Percentiles rank a stretch among this genome's conserved stretches.
These are phyloP conservation scores for Trichosporon sp. DNA, from an alignment of 1,284 basidiomycete genomes.

Conservation along the genomic window DNA sequence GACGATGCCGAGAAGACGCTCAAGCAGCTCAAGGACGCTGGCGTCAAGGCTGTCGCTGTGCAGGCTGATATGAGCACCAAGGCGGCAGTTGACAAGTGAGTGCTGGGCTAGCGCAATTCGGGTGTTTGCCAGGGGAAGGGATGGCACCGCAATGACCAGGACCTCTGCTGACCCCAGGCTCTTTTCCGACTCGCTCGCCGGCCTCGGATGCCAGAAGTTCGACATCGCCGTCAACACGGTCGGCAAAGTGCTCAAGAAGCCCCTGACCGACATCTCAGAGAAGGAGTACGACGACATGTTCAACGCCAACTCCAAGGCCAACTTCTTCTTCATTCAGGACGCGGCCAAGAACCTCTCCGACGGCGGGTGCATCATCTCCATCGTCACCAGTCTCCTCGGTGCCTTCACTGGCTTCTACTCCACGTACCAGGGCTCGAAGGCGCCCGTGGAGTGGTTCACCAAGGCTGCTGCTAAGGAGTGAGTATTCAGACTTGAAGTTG, in stretches of 20 bases:
- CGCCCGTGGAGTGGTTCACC: conserved; percentile 40
- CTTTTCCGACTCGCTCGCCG: conserved; percentile 28
- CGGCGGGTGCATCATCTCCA: conserved; percentile 35
- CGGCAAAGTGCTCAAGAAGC: conserved; percentile 42
- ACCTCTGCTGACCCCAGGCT: conserved; percentile 23
- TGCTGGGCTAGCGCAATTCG: background rate
- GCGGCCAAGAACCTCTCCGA: conserved; percentile 32
- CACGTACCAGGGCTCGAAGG: conserved; percentile 40
- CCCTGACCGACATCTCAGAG: conserved; percentile 33
- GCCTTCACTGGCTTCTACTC: conserved; percentile 37
- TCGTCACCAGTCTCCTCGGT: conserved; percentile 35
- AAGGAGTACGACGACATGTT: conserved; percentile 39
- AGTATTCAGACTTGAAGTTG: conserved; percentile 4
- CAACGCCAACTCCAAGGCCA: conserved; percentile 35
- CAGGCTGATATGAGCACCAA: conserved; percentile 29
- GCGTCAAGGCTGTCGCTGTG: conserved; percentile 31
- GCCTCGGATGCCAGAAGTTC: conserved; percentile 28
- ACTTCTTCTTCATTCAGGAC: conserved; percentile 41
- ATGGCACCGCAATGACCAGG: too few species aligned
- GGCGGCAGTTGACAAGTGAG: conserved; percentile 23
- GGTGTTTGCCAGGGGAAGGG: too few species aligned
- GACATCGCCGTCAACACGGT: conserved; percentile 41
- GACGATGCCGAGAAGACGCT: conserved; percentile 30
- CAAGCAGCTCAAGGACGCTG: conserved; percentile 24
- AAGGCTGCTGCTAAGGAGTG: conserved; percentile 38